Conservation (phyloP, 148 eudicot genomes). For the Silene latifolia region DNA sequence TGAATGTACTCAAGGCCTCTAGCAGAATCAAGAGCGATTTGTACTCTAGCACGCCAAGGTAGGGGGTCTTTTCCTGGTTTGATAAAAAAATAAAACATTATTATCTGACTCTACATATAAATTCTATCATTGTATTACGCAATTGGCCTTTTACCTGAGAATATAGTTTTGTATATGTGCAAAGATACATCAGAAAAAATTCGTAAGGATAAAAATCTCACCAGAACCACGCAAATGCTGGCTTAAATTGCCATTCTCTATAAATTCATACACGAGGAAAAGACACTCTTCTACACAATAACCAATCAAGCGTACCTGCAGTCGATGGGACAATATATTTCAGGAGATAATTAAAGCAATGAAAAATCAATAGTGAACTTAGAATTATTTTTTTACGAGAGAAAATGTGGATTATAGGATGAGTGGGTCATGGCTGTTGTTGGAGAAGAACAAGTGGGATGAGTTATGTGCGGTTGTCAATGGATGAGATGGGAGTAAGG, state of each 20-base stretch:
- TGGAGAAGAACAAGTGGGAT: too few relatives aligned
- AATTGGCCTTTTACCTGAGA: neutral
- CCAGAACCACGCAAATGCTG: slow-evolving; percentile 80
- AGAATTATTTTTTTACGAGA: neutral
- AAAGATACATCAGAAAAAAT: slow-evolving; percentile 3
- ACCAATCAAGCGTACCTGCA: slow-evolving; percentile 88
- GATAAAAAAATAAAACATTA: neutral
- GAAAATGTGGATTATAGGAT: neutral
- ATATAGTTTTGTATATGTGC: neutral
- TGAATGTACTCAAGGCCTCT: slow-evolving; percentile 48
- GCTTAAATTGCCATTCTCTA: slow-evolving; percentile 84
- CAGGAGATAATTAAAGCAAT: neutral
- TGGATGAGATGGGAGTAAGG: too few relatives aligned
- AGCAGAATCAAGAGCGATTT: slow-evolving; percentile 49
- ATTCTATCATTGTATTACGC: neutral
- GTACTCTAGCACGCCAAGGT: slow-evolving; percentile 38
- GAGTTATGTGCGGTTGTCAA: too few relatives aligned
- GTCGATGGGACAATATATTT: neutral
- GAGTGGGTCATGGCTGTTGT: too few relatives aligned
- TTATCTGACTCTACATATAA: neutral
- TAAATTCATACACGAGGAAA: slow-evolving; percentile 75
- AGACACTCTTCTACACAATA: slow-evolving; percentile 82
- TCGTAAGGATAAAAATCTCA: slow-evolving; percentile 23
- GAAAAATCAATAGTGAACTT: neutral
- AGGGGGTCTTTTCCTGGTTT: slow-evolving; percentile 49